Base-by-base conservation (phyloP, 257 asterid species). In the Jaltomata sinuosa region DNA sequence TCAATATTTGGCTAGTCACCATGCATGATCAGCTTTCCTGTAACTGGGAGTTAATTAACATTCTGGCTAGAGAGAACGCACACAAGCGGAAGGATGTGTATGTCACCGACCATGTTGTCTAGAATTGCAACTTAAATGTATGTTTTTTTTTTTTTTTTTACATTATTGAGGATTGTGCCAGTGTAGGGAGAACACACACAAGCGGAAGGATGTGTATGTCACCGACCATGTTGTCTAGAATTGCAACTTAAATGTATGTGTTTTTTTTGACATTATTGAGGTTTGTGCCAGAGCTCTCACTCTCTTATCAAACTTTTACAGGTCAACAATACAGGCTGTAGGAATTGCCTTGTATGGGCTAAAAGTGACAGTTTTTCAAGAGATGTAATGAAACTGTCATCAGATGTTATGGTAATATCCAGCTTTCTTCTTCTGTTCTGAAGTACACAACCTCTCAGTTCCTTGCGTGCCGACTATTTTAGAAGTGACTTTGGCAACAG, bases 331-430 rank as follows among this genome's bases (percentile, higher is more conserved):
- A 86, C 92, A 80, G 86, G 91, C 65, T 96, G 97, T 81, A 89
- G 80, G 88, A 96, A 94, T 89, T 96, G 98, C 84, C 83, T 94
- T 84, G 89, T 96, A 76, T 96, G 99, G 98, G 96, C 99, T 38
- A 96, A 96, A 93, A 96, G 98, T 87, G 99, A 96, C 90, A 91
- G 85, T 72, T 93, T 96, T 74, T 97, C 93, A 27, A 93, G 98
- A 91, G 97, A 94, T 77, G 86, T 95, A 21, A 90, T 92, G 67
- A 92, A 87, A 83, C 83, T 90, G 74, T 91, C 98, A 42, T 74
- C 86, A 27, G 90, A 92, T 91, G 85, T 90, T 61, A 85, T 31
- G 95, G 99, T 96, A 90, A 88, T 53, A 83, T 53, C 82, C 53
- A 55, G 83, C 71, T 84, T 53, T 74, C 4, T 72, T 50, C 72